Percentiles rank a stretch among this genome's conserved stretches.
Conservation (phyloP, 1,284 basidiomycete genomes). For the Moesziomyces parantarcticus region DNA sequence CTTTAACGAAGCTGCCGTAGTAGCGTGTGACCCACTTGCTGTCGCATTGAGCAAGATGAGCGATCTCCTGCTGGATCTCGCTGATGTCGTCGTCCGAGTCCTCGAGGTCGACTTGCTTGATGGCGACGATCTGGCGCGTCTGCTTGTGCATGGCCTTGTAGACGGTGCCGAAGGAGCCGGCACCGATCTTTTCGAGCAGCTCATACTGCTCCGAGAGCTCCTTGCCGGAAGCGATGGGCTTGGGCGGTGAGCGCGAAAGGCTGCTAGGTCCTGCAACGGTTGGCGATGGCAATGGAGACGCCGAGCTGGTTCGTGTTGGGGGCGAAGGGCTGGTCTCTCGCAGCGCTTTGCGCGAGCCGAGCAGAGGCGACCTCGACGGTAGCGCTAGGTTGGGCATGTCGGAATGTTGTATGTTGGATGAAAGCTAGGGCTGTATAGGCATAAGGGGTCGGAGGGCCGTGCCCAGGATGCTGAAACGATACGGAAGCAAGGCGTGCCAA, state of each 20-base stretch:
- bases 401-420: background rate
- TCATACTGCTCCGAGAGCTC: constrained; percentile 76
- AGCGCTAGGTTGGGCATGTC: constrained; percentile 52
- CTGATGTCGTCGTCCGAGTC: constrained; percentile 67
- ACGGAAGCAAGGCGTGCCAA: too few relatives aligned
- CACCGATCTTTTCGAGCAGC: constrained; percentile 92
- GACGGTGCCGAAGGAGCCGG: constrained; percentile 95
- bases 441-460: constrained; percentile 2
- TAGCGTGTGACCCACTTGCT: constrained; percentile 95
- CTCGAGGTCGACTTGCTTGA: constrained; percentile 87
- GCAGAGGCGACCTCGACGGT: constrained; percentile 54
- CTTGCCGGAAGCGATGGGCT: constrained; percentile 44
- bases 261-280: constrained; percentile 42
- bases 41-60: constrained; percentile 92
- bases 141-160: constrained; percentile 93
- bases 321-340: constrained; percentile 36
- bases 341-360: constrained; percentile 40
- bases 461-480: constrained; percentile 9
- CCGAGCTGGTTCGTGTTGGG: constrained; percentile 41
- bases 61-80: constrained; percentile 93
- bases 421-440: background rate
- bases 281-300: constrained; percentile 26
- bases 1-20: constrained; percentile 94
- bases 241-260: constrained; percentile 27
- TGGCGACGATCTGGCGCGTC: constrained; percentile 91